These are phyloP conservation scores for Populus hybrid DNA, from an alignment of 441 rosid genomes.

Conservation along the genomic window DNA sequence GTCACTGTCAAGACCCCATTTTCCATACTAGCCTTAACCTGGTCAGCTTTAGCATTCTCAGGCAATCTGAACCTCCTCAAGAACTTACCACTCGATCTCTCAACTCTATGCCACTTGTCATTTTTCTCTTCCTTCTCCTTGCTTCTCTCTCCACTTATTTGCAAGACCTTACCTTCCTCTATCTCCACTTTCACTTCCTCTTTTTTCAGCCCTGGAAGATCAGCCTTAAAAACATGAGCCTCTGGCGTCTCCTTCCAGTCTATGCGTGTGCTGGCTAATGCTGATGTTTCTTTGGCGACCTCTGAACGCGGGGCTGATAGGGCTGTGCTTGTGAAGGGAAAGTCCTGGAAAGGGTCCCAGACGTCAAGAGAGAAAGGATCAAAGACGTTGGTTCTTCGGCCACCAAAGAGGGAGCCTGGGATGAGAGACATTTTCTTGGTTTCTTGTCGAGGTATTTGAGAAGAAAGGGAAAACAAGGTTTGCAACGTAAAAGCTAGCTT, in stretches of 20 bases:
- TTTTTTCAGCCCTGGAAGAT: constrained; percentile 24
- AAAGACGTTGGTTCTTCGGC: too few species aligned
- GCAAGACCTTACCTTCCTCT: constrained; percentile 24
- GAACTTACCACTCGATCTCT: constrained; percentile 33
- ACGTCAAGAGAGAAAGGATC: too few species aligned
- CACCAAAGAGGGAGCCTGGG: too few species aligned
- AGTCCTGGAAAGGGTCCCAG: too few species aligned
- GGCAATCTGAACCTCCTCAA: constrained; percentile 25
- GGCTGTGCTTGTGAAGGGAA: background rate
- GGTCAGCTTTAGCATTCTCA: too few species aligned
- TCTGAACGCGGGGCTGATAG: background rate
- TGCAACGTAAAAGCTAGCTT: background rate
- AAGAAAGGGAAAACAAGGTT: background rate
- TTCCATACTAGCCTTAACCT: too few species aligned
- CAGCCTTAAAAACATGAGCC: constrained; percentile 28
- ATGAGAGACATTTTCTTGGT: too few species aligned
- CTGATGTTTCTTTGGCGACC: constrained; percentile 11
- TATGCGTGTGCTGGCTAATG: constrained; percentile 24
- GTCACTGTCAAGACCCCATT: too few species aligned
- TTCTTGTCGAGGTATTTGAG: background rate
- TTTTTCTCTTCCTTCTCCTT: constrained; percentile 21
- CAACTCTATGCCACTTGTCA: constrained; percentile 34
- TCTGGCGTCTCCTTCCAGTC: constrained; percentile 40
- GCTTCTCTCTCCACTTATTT: constrained; percentile 31
- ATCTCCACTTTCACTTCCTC: too few species aligned